Base-by-base conservation (phyloP, 169 alveolate genomes). In the Cryptosporidium bovis region DNA sequence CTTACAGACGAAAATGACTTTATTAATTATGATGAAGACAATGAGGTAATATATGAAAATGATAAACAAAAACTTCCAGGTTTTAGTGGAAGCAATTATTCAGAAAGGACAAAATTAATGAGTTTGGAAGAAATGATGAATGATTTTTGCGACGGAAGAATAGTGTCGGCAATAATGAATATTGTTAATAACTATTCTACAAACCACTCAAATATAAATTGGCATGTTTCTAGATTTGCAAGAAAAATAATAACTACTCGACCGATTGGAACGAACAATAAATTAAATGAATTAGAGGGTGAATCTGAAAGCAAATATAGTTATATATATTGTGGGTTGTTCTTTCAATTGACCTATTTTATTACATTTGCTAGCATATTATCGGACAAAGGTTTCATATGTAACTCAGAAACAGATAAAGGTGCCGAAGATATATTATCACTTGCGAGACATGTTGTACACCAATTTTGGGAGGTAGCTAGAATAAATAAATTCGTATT, bases 181-280 rank as follows among this genome's bases (percentile, higher is more conserved):
- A 16, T 77, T 12, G 65, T 77, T 16, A 20, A 33, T n/a, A 77
- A 77, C 33, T 77, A 77, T 46, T 60, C 77, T 20, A 58, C 71
- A 13, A 77, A 77, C 44, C 87, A 77, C 64, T 60, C 87, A 62
- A 77, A 77, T 60, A 48, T 77, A 27, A 77, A 77, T 20, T 77
- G 87, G 87, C 87, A 77, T 46, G 50, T 56, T 62, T 51, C 87
- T 10, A 77, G 87, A 40, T 66, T 77, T 58, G 87, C 87, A 15
- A 77, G 71, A 40, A 77, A 77, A 46, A 60, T 77, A 0, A 77
- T 77, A 18, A 77, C 87, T 10, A 60, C 87, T 34, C 87, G 71
- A 33, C 87, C 71, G 33, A 55, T 46, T 55, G 48, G 48, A 40
- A 40, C 1, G 48, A 40, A 40, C 48, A 40, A 40, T 40, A 40